These are phyloP conservation scores for Teunomyces kruisii DNA, from an alignment of 805 yeast species.

Conservation along the genomic window DNA sequence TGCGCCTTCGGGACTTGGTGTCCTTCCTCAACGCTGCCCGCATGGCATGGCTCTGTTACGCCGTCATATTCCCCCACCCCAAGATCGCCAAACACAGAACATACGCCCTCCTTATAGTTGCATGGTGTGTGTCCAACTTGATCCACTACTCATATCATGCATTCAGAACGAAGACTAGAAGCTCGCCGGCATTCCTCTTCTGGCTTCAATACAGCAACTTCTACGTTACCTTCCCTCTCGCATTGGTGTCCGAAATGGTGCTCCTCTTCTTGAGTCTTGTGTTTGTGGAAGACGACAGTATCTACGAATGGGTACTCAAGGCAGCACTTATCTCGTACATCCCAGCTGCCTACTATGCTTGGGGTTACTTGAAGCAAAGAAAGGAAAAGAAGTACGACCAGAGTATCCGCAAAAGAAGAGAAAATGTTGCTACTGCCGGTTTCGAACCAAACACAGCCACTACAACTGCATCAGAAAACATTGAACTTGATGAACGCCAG, in stretches of 20 bases:
- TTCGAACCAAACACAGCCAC: conserved; percentile 16
- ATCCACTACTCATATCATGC: conserved; percentile 36
- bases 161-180: conserved; percentile 32
- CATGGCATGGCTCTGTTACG: conserved; percentile 41
- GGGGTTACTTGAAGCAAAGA: conserved; percentile 28
- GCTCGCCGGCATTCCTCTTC: conserved; percentile 35
- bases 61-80: conserved; percentile 42
- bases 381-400: conserved; percentile 18
- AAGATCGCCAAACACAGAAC: conserved; percentile 41
- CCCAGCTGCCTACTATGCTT: conserved; percentile 36
- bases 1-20: conserved; percentile 23
- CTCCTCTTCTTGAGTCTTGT: conserved; percentile 35
- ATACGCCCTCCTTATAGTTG: conserved; percentile 35
- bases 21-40: conserved; percentile 26
- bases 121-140: conserved; percentile 36
- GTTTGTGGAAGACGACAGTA: conserved; percentile 20
- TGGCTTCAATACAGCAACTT: conserved; percentile 37
- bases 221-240: conserved; percentile 34
- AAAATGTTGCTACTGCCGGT: neutral
- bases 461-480: neutral
- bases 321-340: conserved; percentile 29
- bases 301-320: conserved; percentile 27
- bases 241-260: conserved; percentile 34
- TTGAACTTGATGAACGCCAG: neutral
- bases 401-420: conserved; percentile 11